phyloP scores from a whole-genome alignment of 345 rosid species.

The Salix exigua region DNA sequence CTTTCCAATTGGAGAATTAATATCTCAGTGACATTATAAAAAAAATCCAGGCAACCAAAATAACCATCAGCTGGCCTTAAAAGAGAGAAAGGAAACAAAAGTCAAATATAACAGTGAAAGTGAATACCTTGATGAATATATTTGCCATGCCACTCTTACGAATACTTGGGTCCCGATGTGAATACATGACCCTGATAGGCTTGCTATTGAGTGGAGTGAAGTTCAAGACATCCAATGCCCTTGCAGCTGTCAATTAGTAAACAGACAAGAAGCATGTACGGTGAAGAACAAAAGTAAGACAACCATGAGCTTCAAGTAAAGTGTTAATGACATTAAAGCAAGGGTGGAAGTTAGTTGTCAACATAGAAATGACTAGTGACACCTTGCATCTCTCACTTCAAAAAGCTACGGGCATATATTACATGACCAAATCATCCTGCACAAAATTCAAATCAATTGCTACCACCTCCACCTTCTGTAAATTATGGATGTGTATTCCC shows the following conservation, averaged over 20 bases:
- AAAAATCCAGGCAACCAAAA: not conserved
- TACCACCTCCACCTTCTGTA: not conserved
- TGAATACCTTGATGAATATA: constrained; percentile 24
- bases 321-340: not conserved
- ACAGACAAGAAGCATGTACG: not conserved
- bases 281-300: not conserved
- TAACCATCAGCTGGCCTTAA: not conserved
- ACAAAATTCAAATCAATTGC: not conserved
- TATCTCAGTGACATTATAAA: not conserved
- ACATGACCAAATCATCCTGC: not conserved
- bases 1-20: not conserved
- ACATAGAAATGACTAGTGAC: not conserved
- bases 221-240: constrained; percentile 28
- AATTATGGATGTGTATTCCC: not conserved
- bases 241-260: constrained; percentile 16
- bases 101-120: not conserved
- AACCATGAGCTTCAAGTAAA: not conserved
- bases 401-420: not conserved
- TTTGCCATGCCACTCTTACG: constrained; percentile 31
- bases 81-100: not conserved
- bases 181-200: constrained; percentile 28
- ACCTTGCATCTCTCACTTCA: not conserved
- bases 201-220: constrained; percentile 23
- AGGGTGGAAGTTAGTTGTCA: not conserved
- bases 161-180: constrained; percentile 27